Base-by-base conservation (phyloP, 805 yeast species). In the Wickerhamia fluorescens region DNA sequence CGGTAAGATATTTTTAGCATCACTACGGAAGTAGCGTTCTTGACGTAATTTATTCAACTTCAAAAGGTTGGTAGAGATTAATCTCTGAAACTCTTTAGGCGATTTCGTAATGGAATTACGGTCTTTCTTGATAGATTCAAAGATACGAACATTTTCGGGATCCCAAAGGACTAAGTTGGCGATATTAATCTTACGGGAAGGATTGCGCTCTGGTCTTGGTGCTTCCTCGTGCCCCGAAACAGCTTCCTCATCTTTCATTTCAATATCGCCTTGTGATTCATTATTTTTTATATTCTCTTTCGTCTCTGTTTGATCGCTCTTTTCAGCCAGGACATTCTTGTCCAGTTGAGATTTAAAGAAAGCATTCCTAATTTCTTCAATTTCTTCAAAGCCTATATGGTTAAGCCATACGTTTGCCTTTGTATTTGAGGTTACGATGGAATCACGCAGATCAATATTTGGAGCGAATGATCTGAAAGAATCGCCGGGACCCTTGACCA, bases 31-130 rank as follows among this genome's bases (percentile, higher is more conserved):
- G 38, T 42, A 61, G 25, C 70, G 47, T 28, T 56, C 58, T 39
- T 63, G 67, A 31, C 70, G 59, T 36, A 60, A 46, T 40, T 49
- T 55, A 39, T 63, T 62, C 31, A 63, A 45, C 30, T 45, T 48
- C 29, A 63, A 40, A 18, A 63, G 36, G 30, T 43, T 48, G 10
- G 34, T 36, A 2, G 66, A 57, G 13, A 63, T 58, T 14, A 55
- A 41, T 27, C 43, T 50, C 40, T 63, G 70, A 14, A 63, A 40
- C 2, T 39, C 43, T 16, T 38, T 42, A 1, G 62, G 50, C 1
- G 67, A 54, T 20, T 42, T 38, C 5, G 36, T 20, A 14, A 59
- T 34, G 10, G 38, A 17, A 10, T 41, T 36, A 28, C 41, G 42
- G 6, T 57, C 55, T 14, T 44, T 36, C 28, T 51, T 47, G 16